Percentiles rank a stretch among this genome's conserved stretches.
Conservation (phyloP, 2,329 filamentous ascomycete species). For the Trichoderma citrinoviride region DNA sequence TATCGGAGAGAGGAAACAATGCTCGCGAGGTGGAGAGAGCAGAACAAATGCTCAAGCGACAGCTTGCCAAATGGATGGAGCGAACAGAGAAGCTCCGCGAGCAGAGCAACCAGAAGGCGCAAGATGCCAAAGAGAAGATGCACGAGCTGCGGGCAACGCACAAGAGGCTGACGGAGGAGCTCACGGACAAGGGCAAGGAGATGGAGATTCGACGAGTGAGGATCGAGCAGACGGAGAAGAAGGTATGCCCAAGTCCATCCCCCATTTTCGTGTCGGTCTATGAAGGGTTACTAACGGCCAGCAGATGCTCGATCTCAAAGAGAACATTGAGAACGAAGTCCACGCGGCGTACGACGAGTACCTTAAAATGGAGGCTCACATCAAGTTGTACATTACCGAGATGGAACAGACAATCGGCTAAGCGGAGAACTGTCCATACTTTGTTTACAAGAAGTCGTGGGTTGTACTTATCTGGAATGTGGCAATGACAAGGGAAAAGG, state of each 20-base stretch:
- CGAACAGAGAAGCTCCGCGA: conserved; percentile 80
- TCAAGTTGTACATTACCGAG: conserved; percentile 96
- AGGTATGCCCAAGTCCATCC: conserved; percentile 54
- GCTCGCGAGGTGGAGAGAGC: conserved; percentile 88
- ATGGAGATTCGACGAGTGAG: conserved; percentile 89
- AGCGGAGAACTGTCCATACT: neutral
- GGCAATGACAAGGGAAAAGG: neutral
- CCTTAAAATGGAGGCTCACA: conserved; percentile 94
- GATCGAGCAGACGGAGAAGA: conserved; percentile 98
- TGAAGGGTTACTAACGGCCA: neutral
- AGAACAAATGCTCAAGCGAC: conserved; percentile 77
- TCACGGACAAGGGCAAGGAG: conserved; percentile 81
- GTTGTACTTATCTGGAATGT: conserved; percentile 14
- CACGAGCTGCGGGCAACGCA: conserved; percentile 81
- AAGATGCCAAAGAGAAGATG: conserved; percentile 82
- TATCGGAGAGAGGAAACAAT: conserved; percentile 84
- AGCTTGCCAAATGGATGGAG: conserved; percentile 81
- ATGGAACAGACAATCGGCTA: conserved; percentile 82
- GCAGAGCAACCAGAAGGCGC: conserved; percentile 76
- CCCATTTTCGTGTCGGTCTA: neutral
- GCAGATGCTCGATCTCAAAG: conserved; percentile 95
- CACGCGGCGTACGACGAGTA: conserved; percentile 90
- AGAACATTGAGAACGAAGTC: conserved; percentile 94
- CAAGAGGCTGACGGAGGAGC: conserved; percentile 76
- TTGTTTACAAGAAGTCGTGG: conserved; percentile 12